These are phyloP conservation scores for Brachypodium distachyon DNA, from an alignment of 202 grass and related monocot species.

Conservation along the genomic window DNA sequence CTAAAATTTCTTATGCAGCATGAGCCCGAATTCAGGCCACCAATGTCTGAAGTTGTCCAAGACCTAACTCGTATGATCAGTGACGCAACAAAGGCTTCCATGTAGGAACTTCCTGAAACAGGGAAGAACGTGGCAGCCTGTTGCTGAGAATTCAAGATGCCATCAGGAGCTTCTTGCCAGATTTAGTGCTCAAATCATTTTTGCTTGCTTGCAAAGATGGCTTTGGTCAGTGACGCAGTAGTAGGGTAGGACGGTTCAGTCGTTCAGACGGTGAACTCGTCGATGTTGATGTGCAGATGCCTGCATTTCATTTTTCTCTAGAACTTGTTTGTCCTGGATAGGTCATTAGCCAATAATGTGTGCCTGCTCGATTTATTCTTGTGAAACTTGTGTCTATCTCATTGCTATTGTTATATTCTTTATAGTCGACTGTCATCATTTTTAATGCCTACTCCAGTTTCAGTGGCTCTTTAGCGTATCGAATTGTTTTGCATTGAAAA, in stretches of 20 bases:
- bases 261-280: background rate
- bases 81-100: conserved; percentile 45
- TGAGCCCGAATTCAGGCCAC: conserved; percentile 72
- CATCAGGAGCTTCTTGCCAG: background rate
- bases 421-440: background rate
- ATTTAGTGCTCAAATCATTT: background rate
- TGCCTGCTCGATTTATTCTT: background rate
- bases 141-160: background rate
- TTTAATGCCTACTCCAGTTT: background rate
- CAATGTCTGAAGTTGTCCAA: conserved; percentile 85
- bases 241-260: background rate
- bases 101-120: conserved; percentile 18
- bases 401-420: conserved; percentile 1
- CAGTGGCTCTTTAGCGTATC: conserved; percentile 7
- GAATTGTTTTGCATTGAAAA: background rate
- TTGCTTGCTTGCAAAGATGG: conserved; percentile 3
- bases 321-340: background rate
- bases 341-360: background rate
- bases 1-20: conserved; percentile 22
- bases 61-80: conserved; percentile 58
- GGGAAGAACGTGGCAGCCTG: background rate
- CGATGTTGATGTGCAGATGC: background rate
- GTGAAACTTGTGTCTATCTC: background rate
- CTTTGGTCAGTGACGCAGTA: background rate
- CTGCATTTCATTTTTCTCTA: background rate